Percentiles rank a stretch among this genome's conserved stretches.
phyloP scores from a whole-genome alignment of 495 filamentous ascomycete species.

The Aspergillus diversus region DNA sequence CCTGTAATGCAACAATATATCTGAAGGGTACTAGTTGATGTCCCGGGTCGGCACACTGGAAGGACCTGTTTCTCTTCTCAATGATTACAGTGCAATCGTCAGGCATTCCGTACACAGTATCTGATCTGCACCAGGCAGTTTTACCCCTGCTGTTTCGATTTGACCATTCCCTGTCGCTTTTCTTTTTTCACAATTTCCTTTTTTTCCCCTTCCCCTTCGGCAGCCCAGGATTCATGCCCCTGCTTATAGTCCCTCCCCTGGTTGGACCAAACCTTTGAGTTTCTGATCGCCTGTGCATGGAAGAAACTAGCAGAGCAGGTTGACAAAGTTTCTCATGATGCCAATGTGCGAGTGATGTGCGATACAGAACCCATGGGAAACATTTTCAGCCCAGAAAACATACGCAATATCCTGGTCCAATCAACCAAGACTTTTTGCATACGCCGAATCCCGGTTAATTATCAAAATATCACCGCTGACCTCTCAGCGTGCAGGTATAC shows the following conservation, averaged over 20 bases:
- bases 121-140: conserved; percentile 4
- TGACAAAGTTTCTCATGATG: background rate
- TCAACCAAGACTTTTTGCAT: conserved; percentile 1
- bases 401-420: background rate
- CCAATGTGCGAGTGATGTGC: background rate
- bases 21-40: background rate
- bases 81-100: background rate
- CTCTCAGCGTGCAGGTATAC: background rate
- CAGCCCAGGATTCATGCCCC: conserved; percentile 10
- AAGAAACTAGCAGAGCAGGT: conserved; percentile 1
- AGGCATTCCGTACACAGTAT: background rate
- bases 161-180: background rate
- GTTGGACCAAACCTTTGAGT: conserved; percentile 5
- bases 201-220: conserved; percentile 4
- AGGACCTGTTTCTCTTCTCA: background rate
- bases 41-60: background rate
- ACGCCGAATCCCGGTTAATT: background rate
- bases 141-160: conserved; percentile 5
- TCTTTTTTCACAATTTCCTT: conserved; percentile 8
- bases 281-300: background rate
- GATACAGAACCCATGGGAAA: background rate
- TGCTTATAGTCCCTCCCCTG: conserved; percentile 12
- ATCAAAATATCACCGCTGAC: background rate
- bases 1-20: background rate
- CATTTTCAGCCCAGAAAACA: background rate